phyloP scores from a whole-genome alignment of 257 asterid genomes.

The Penstemon davidsonii region DNA sequence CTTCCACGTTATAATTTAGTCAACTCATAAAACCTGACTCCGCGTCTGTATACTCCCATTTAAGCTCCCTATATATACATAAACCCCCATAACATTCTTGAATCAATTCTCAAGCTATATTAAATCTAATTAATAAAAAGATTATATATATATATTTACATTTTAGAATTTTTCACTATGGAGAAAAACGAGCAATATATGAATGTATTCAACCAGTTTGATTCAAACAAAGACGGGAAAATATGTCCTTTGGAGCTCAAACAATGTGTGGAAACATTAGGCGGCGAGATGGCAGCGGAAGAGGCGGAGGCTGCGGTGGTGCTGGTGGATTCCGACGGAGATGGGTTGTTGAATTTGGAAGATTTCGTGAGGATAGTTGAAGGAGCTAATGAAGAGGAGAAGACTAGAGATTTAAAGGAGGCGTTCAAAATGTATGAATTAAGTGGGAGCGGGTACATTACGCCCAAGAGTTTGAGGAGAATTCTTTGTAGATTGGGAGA shows the following conservation, averaged over 20 bases:
- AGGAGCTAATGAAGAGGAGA: constrained; percentile 24
- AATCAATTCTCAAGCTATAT: too few relatives aligned
- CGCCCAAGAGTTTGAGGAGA: constrained; percentile 34
- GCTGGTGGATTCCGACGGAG: constrained; percentile 50
- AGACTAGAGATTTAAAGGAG: constrained; percentile 14
- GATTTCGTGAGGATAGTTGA: constrained; percentile 31
- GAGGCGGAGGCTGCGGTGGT: constrained; percentile 47
- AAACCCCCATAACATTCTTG: too few relatives aligned
- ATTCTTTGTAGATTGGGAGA: constrained; percentile 34
- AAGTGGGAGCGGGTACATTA: constrained; percentile 27
- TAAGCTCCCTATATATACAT: too few relatives aligned
- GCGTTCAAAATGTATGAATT: constrained; percentile 34
- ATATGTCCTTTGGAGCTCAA: constrained; percentile 38
- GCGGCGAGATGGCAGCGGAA: constrained; percentile 43
- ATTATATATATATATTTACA: too few relatives aligned
- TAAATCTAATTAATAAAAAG: too few relatives aligned
- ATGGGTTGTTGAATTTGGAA: constrained; percentile 48
- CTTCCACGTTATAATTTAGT: too few relatives aligned
- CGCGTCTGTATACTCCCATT: too few relatives aligned
- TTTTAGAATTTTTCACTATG: constrained; percentile 16
- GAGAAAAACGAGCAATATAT: constrained; percentile 32
- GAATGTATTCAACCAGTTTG: constrained; percentile 39
- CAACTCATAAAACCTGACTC: too few relatives aligned
- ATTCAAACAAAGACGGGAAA: constrained; percentile 43
- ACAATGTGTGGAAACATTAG: constrained; percentile 28